Percentiles rank a stretch among this genome's conserved stretches.
phyloP scores from a whole-genome alignment of 73 alveolate genomes.

The Paramecium bursaria region DNA sequence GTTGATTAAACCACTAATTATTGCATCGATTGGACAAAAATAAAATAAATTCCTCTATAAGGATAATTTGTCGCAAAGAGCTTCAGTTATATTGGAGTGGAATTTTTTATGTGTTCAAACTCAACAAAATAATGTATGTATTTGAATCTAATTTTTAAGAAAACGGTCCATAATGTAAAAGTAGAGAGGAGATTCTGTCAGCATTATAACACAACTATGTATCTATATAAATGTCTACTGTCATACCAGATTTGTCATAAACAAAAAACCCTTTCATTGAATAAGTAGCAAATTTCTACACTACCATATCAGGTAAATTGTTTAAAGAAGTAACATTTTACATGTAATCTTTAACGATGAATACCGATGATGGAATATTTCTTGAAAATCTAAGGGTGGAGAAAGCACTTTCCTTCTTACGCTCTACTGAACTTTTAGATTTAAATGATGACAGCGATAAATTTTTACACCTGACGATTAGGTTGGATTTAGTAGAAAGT shows the following conservation, averaged over 20 bases:
- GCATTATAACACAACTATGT: constrained; percentile 24
- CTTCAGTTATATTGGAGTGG: background rate
- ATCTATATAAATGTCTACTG: constrained; percentile 4
- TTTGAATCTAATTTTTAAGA: no score
- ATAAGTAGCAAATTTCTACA: constrained; percentile 19
- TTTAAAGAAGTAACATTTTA: constrained; percentile 20
- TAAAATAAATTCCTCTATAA: background rate
- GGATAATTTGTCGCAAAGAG: constrained; percentile 37
- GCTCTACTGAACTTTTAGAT: constrained; percentile 49
- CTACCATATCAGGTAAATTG: constrained; percentile 26
- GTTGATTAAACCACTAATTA: constrained; percentile 30
- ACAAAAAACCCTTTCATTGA: background rate
- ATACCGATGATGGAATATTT: constrained; percentile 37
- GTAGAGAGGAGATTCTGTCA: background rate
- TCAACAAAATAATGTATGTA: no score
- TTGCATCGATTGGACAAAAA: constrained; percentile 48
- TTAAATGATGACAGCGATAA: background rate
- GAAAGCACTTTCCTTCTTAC: background rate
- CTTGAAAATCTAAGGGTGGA: background rate
- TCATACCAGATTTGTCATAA: constrained; percentile 6
- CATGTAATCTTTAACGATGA: constrained; percentile 13
- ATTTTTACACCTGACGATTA: background rate
- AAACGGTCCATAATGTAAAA: constrained; percentile 2
- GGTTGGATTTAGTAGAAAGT: constrained; percentile 19
- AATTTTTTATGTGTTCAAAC: background rate